Evolutionary conservation across 805 yeast genomes (phyloP).

Genomic region (Vanderwaltozyma verrucispora): DNA sequence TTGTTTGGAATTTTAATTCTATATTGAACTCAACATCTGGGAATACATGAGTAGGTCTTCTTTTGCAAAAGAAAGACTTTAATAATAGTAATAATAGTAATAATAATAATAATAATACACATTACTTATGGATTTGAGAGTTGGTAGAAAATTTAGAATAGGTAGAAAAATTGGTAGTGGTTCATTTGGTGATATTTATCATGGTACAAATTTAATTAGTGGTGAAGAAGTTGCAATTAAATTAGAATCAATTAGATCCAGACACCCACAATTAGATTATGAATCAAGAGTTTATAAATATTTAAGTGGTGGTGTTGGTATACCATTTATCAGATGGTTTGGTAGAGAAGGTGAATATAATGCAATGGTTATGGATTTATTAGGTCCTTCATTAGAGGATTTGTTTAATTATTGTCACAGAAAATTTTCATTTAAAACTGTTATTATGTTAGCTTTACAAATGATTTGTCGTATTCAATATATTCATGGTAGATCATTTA

Average conservation of each 20-base stretch:
- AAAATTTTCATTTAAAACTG: conserved; percentile 88
- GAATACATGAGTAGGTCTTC: too few relatives aligned
- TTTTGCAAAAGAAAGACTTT: too few relatives aligned
- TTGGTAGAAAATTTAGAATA: conserved; percentile 90
- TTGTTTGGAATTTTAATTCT: too few relatives aligned
- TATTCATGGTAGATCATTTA: conserved; percentile 90
- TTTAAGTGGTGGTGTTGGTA: conserved; percentile 93
- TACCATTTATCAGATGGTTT: conserved; percentile 94
- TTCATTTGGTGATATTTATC: conserved; percentile 93
- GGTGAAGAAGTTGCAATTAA: conserved; percentile 99
- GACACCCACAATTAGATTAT: conserved; percentile 95
- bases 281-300: conserved; percentile 96
- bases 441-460: conserved; percentile 87
- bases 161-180: conserved; percentile 97
- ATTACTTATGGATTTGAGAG: conserved; percentile 56
- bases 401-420: conserved; percentile 93
- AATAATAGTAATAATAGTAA: too few relatives aligned
- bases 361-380: conserved; percentile 92
- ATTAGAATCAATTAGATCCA: conserved; percentile 80
- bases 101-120: too few relatives aligned
- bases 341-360: conserved; percentile 96
- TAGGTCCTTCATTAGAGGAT: conserved; percentile 95
- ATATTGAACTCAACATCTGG: too few relatives aligned
- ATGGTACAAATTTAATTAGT: conserved; percentile 86
- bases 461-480: conserved; percentile 89